Evolutionary conservation across 225 moss, liverwort and hornwort species (phyloP), one percentile per base, ranked within the genome.

Genomic region (Marchantia paleacea): DNA sequence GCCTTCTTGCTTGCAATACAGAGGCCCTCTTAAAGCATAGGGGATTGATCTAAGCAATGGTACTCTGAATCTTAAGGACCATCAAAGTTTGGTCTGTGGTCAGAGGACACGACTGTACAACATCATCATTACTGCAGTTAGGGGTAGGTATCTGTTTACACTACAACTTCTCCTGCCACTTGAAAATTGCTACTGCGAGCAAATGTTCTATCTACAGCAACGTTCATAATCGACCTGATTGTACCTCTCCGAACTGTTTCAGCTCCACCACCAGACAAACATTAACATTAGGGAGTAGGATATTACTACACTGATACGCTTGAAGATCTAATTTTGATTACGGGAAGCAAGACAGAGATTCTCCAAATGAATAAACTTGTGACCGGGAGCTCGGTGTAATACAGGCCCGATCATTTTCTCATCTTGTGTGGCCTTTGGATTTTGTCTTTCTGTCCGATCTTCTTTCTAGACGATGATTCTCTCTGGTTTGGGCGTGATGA

Each of bases 71-170:
- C 48, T 12, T 31, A 15, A 39, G 70, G 19, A 47, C 70, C 6
- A 29, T 30, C 69, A 30, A 69, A 69, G 13, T 11, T 31, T 30
- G 69, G 28, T 30, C 10, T 69, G 70, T 15, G 70, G 70, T 70
- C 70, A 31, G n/a, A n/a, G 39, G 39, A 70, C 39, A 70, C 70
- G 48, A 70, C 48, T 70, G 70, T 70, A 70, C 70, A 70, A 28
- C 65, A 28, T 28, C 65, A 65, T 3, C 24, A n/a, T 55, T 5
- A 55, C 55, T 58, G 58, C 58, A 18, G 18, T 58, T 58, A 0
- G 58, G 58, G 14, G 7, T 58, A 20, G 15, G 58, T 20, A 9
- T 58, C 39, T 39, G 39, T 39, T 9, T 16, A 58, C 4, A 14
- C 58, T 15, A 58, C 0, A 19, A 5, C 5, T 39, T 39, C 5